Evolutionary conservation across 2,329 filamentous ascomycete genomes (phyloP).

Genomic region (Colletotrichum spinosum): DNA sequence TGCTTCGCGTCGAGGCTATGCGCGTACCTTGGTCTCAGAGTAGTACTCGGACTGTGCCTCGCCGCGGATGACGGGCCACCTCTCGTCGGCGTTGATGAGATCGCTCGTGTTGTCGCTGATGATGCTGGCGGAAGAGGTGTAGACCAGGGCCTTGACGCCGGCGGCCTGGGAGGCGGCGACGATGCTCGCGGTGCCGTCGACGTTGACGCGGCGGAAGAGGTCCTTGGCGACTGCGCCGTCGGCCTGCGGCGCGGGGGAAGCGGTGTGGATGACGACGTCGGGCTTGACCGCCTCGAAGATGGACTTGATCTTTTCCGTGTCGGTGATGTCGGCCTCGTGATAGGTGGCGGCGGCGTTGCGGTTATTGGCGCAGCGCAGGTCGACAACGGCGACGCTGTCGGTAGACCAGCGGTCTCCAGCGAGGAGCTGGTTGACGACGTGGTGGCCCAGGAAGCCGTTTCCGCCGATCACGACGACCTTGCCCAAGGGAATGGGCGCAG

Average conservation of each 20-base stretch:
- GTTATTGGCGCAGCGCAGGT: constrained; percentile 78
- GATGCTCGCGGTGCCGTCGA: constrained; percentile 84
- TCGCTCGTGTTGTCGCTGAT: constrained; percentile 85
- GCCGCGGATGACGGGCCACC: constrained; percentile 80
- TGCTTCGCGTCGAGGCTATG: neutral
- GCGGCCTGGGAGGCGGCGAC: constrained; percentile 77
- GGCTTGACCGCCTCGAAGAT: constrained; percentile 77
- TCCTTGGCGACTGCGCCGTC: constrained; percentile 63
- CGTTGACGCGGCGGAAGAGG: constrained; percentile 84
- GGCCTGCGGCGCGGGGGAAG: constrained; percentile 74
- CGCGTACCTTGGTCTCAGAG: constrained; percentile 84
- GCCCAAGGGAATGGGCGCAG: constrained; percentile 60
- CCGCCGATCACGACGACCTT: constrained; percentile 84
- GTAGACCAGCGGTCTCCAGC: constrained; percentile 56
- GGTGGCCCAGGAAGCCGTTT: constrained; percentile 86
- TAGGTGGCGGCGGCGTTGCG: constrained; percentile 71
- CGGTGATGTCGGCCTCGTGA: constrained; percentile 83
- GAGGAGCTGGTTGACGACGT: constrained; percentile 81
- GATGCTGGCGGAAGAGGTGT: constrained; percentile 90
- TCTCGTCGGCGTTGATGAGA: constrained; percentile 86
- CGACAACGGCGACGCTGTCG: constrained; percentile 74
- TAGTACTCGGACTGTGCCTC: constrained; percentile 83
- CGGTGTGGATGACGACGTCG: constrained; percentile 91
- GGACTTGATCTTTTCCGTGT: constrained; percentile 67
- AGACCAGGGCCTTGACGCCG: constrained; percentile 85